These are phyloP conservation scores for Calonectria pseudoreteaudii DNA, from an alignment of 2,329 filamentous ascomycete species.

Conservation along the genomic window DNA sequence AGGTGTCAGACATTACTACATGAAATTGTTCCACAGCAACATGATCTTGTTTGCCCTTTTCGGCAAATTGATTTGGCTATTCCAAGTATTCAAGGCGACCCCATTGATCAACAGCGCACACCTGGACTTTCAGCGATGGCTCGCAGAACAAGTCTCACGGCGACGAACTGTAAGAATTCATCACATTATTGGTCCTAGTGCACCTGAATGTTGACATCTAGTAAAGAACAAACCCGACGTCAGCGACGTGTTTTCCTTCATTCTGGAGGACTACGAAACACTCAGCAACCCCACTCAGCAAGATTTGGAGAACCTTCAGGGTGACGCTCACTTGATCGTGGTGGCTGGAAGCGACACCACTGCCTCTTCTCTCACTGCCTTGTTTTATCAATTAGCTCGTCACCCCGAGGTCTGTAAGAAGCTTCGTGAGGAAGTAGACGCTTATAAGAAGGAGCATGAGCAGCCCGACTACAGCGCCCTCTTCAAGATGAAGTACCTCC, in stretches of 20 bases:
- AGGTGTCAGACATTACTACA: conserved; percentile 10
- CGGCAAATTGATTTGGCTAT: conserved; percentile 9
- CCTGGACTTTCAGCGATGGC: neutral
- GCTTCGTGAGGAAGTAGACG: conserved; percentile 12
- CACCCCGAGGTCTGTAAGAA: conserved; percentile 29
- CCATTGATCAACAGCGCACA: neutral
- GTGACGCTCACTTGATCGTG: conserved; percentile 12
- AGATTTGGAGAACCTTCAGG: conserved; percentile 11
- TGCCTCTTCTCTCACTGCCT: conserved; percentile 45
- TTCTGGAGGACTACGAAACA: conserved; percentile 12
- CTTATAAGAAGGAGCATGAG: conserved; percentile 3
- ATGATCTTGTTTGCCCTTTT: neutral
- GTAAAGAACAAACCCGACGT: conserved; percentile 15
- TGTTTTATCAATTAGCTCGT: conserved; percentile 47
- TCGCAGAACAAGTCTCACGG: neutral
- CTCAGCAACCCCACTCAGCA: conserved; percentile 5
- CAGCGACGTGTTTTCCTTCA: conserved; percentile 15
- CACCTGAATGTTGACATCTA: neutral
- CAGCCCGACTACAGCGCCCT: neutral
- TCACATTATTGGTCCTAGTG: neutral
- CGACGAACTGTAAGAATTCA: neutral
- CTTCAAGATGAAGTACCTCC: conserved; percentile 35
- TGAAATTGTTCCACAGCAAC: conserved; percentile 2
- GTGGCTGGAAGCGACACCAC: conserved; percentile 48
- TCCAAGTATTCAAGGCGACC: neutral